Percentiles rank a stretch among this genome's conserved stretches.
Evolutionary conservation across 2,329 filamentous ascomycete species (phyloP).

Genomic region (Westerdykella ornata): DNA sequence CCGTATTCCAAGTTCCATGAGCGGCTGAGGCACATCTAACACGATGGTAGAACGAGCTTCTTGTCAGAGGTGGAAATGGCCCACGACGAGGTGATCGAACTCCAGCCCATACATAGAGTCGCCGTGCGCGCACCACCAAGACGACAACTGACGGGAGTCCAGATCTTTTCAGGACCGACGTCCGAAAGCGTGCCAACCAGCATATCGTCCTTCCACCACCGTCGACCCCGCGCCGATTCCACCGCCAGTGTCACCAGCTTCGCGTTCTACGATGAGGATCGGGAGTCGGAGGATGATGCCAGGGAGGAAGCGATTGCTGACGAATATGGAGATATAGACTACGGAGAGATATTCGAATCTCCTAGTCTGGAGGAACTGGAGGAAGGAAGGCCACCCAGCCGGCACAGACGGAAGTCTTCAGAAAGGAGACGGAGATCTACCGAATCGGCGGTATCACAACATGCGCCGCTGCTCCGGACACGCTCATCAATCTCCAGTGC

Average conservation of each 20-base stretch:
- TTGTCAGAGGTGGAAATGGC: conserved; percentile 98
- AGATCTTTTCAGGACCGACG: conserved; percentile 83
- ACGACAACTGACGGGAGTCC: conserved; percentile 35
- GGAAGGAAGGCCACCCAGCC: conserved; percentile 18
- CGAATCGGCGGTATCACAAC: conserved; percentile 35
- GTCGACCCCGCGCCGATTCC: conserved; percentile 72
- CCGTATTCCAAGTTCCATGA: neutral
- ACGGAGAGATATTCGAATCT: conserved; percentile 29
- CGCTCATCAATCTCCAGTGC: conserved; percentile 65
- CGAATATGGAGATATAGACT: conserved; percentile 29
- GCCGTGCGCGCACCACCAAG: conserved; percentile 11
- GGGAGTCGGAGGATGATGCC: conserved; percentile 44
- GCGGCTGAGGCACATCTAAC: conserved; percentile 12
- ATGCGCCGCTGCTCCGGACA: conserved; percentile 61
- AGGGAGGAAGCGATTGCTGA: conserved; percentile 31
- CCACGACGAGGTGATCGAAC: conserved; percentile 69
- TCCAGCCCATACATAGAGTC: conserved; percentile 19
- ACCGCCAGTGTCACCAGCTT: conserved; percentile 63
- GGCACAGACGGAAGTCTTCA: conserved; percentile 56
- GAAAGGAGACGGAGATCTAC: conserved; percentile 35
- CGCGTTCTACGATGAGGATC: conserved; percentile 72
- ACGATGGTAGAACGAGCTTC: conserved; percentile 55
- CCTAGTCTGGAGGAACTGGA: conserved; percentile 46
- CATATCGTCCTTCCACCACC: conserved; percentile 84
- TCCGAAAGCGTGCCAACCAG: conserved; percentile 95